Evolutionary conservation across 108 stramenopile genomes (phyloP).

Genomic region (Fragilariopsis cylindrus): DNA sequence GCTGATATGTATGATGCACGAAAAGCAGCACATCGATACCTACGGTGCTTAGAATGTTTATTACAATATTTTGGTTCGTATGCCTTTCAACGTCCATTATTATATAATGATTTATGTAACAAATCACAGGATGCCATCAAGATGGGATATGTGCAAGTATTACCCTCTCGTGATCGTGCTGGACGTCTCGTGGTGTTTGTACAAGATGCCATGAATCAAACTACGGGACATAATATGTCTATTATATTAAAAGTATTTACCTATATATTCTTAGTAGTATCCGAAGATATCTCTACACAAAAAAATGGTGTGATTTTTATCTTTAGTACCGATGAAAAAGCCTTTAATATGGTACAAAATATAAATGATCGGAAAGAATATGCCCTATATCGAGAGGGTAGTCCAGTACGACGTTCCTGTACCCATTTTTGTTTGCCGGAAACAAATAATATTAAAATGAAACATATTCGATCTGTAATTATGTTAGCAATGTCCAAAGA

Average conservation of each 20-base stretch:
- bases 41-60: constrained; percentile 32
- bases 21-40: constrained; percentile 33
- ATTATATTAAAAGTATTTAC: constrained; percentile 4
- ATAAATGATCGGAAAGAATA: neutral
- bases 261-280: constrained; percentile 2
- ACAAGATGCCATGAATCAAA: neutral
- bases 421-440: constrained; percentile 12
- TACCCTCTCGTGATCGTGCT: constrained; percentile 26
- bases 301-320: constrained; percentile 28
- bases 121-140: constrained; percentile 12
- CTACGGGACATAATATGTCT: neutral
- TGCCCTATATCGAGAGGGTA: constrained; percentile 6
- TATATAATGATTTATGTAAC: constrained; percentile 24
- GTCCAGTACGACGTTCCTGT: constrained; percentile 1
- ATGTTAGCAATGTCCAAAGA: constrained; percentile 2
- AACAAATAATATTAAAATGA: constrained; percentile 7
- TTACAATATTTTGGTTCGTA: constrained; percentile 33
- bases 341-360: neutral
- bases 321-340: constrained; percentile 3
- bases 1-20: constrained; percentile 39
- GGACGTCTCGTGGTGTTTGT: constrained; percentile 26
- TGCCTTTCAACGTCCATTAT: constrained; percentile 22
- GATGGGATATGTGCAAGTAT: constrained; percentile 18
- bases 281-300: constrained; percentile 21
- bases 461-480: neutral